Percentiles rank a stretch among this genome's conserved stretches.
These are phyloP conservation scores for Boletus huronensis DNA, from an alignment of 768 basidiomycete genomes.

Conservation along the genomic window DNA sequence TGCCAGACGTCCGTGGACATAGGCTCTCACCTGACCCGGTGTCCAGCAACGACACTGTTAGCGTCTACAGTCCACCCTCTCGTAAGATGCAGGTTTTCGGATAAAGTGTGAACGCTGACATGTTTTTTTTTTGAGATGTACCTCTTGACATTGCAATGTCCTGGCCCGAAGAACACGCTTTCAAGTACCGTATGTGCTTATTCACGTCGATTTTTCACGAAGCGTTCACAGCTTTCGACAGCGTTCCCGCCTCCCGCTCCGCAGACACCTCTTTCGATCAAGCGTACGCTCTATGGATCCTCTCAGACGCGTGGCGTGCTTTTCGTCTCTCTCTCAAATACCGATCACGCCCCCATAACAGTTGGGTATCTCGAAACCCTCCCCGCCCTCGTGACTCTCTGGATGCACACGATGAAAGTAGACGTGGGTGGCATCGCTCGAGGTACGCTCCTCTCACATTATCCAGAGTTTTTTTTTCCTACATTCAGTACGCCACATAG, in stretches of 20 bases:
- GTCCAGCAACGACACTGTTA: slow-evolving; percentile 32
- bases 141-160: slow-evolving; percentile 56
- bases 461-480: no score
- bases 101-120: not conserved
- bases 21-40: slow-evolving; percentile 52
- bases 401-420: slow-evolving; percentile 72
- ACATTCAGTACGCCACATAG: slow-evolving; percentile 32
- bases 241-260: slow-evolving; percentile 38
- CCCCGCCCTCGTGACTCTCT: slow-evolving; percentile 90
- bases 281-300: slow-evolving; percentile 67
- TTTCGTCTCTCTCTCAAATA: slow-evolving; percentile 61
- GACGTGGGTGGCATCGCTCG: slow-evolving; percentile 43
- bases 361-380: slow-evolving; percentile 81
- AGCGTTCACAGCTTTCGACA: slow-evolving; percentile 18
- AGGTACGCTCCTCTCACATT: slow-evolving; percentile 35
- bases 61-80: slow-evolving; percentile 46
- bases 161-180: slow-evolving; percentile 49
- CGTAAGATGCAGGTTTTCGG: slow-evolving; percentile 32
- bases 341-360: slow-evolving; percentile 42
- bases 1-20: slow-evolving; percentile 43
- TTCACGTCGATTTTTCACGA: not conserved
- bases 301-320: slow-evolving; percentile 78
- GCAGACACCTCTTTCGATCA: slow-evolving; percentile 52
- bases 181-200: slow-evolving; percentile 53
- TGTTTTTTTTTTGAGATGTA: slow-evolving; percentile 5